Conservation (phyloP, 345 rosid species). For the Hibiscus syriacus region DNA sequence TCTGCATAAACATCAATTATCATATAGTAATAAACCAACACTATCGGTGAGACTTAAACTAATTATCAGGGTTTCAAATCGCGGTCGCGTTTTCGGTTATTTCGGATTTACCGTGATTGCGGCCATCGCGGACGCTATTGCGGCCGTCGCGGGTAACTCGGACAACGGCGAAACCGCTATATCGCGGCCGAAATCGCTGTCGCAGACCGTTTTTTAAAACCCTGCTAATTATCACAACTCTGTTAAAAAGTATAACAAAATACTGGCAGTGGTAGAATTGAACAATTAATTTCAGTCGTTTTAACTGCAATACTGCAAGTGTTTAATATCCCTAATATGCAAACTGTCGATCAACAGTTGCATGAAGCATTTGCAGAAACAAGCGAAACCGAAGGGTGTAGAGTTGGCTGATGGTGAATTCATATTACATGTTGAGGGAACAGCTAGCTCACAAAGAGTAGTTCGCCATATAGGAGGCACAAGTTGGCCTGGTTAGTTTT, state of each 20-base stretch:
- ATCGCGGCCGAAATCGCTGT: too few relatives aligned
- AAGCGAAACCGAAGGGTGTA: constrained; percentile 57
- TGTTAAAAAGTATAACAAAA: neutral
- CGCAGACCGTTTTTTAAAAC: too few relatives aligned
- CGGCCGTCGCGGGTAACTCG: too few relatives aligned
- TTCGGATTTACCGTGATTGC: too few relatives aligned
- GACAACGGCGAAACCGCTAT: too few relatives aligned
- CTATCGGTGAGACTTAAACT: neutral
- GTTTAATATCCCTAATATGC: neutral
- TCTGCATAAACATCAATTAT: neutral
- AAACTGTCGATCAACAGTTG: constrained; percentile 33
- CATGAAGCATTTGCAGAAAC: constrained; percentile 66
- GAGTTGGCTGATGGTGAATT: constrained; percentile 79
- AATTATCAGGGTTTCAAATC: too few relatives aligned
- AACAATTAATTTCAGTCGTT: neutral
- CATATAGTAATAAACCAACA: neutral
- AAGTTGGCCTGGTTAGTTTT: constrained; percentile 78
- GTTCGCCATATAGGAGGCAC: constrained; percentile 77
- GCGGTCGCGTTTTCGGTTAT: too few relatives aligned
- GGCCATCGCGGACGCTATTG: too few relatives aligned
- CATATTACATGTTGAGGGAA: constrained; percentile 87
- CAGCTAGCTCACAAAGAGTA: constrained; percentile 70
- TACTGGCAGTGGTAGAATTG: neutral
- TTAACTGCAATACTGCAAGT: neutral
- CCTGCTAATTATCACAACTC: neutral